Evolutionary conservation across 345 rosid species (phyloP), one percentile per base, ranked within the genome.

Genomic region (Salix exigua): DNA sequence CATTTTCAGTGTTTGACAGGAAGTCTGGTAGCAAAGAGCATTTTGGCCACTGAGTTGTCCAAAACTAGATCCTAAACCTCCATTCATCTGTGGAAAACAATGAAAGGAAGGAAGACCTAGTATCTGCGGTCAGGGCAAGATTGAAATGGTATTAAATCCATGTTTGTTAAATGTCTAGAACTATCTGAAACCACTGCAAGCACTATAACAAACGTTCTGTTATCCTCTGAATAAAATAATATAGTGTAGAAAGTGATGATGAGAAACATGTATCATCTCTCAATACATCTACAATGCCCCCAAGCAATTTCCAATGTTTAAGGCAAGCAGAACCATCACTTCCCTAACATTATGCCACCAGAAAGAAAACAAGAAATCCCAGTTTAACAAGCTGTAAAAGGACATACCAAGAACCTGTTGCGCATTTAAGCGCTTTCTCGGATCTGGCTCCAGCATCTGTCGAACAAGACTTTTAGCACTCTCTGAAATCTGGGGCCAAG

Each of bases 401-500:
- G 82, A 80, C 88, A 73, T 86, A 94, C 98, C 93, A 77, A 94
- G 94, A 78, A 95, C 97, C 76, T 93, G 94, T 73, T 87, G 94
- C 79, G 99, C 94, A 77, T 91, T 91, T 81, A 91, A 83, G 6
- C 97, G 90, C 84, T 83, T 91, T 73, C 61, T 79, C 14, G 96
- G 91, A 81, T 95, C 92, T n/a, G 89, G 90, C 67, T 95, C 88
- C 86, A 95, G 77, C 97, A 95, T 95, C 83, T 88, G 90, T 71
- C 83, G 87, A 69, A 93, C 94, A 74, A 95, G 97, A 81, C 88
- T 91, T 86, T 91, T 95, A 1, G 99, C 99, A 69, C 87, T 87
- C 60, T 90, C 97, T 17, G 97, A 90, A 78, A 95, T 83, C 79
- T 93, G 99, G 79, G 99, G 93, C 99, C 99, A 93, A 35, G 97